A percentile compares a stretch with the other conserved stretches of the same genome.
Conservation (phyloP, 352 stramenopile genomes). For the Globisporangium acanthophoron region DNA sequence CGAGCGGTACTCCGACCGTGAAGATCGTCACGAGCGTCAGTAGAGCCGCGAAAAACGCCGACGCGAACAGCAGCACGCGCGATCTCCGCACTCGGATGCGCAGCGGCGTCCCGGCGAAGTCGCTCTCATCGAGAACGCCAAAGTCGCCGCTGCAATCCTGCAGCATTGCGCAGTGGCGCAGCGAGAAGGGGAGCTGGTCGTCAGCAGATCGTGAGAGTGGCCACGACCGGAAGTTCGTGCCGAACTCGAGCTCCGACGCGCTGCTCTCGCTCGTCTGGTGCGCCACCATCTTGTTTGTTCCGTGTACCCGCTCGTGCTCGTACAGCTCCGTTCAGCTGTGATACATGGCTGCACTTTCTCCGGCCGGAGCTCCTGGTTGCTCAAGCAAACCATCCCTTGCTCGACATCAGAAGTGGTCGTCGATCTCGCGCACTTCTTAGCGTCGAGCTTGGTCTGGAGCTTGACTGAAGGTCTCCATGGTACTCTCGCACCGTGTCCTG, state of each 20-base stretch:
- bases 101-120: conserved; percentile 12
- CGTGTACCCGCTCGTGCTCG: neutral
- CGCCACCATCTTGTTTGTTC: neutral
- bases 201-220: neutral
- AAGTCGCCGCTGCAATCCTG: conserved; percentile 1
- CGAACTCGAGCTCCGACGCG: neutral
- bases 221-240: neutral
- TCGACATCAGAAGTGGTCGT: no score
- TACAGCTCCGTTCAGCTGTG: neutral
- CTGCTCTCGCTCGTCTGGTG: neutral
- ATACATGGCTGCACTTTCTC: neutral
- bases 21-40: conserved; percentile 25
- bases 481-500: no score
- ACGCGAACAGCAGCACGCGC: conserved; percentile 19
- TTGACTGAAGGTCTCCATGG: no score
- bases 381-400: no score
- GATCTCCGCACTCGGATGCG: conserved; percentile 18
- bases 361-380: neutral
- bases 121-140: neutral
- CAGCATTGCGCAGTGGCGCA: conserved; percentile 22
- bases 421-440: no score
- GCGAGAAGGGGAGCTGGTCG: conserved; percentile 4
- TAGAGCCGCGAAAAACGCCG: conserved; percentile 15
- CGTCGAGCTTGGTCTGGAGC: no score
- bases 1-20: conserved; percentile 19